A percentile compares a stretch with the other conserved stretches of the same genome.
Conservation (phyloP, 768 basidiomycete species). For the Phlebiopsis gigantea region DNA sequence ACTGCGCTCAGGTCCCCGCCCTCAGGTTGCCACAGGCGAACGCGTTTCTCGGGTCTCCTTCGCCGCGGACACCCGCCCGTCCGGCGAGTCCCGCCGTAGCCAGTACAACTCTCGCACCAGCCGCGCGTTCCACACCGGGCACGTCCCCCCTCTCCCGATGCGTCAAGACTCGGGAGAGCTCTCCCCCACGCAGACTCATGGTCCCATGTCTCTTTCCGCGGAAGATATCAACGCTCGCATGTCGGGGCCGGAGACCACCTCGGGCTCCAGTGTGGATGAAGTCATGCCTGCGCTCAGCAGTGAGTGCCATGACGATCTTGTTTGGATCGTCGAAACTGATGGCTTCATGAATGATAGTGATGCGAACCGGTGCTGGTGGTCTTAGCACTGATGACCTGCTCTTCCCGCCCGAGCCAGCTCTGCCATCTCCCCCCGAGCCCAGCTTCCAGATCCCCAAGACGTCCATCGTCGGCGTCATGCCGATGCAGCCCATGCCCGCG, state of each 20-base stretch:
- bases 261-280: constrained; percentile 44
- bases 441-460: constrained; percentile 21
- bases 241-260: constrained; percentile 26
- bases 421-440: constrained; percentile 31
- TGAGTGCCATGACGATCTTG: constrained; percentile 31
- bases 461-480: constrained; percentile 30
- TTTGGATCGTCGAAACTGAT: background rate
- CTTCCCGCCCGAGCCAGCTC: constrained; percentile 27
- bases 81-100: constrained; percentile 38
- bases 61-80: constrained; percentile 52
- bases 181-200: constrained; percentile 40
- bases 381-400: constrained; percentile 39
- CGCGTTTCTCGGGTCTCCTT: constrained; percentile 64
- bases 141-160: constrained; percentile 37
- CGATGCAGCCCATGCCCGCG: constrained; percentile 38
- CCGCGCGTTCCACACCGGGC: constrained; percentile 36
- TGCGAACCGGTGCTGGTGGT: constrained; percentile 49
- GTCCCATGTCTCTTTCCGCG: constrained; percentile 39
- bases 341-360: constrained; percentile 44
- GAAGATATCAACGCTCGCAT: constrained; percentile 62
- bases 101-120: constrained; percentile 33
- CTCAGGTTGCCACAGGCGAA: constrained; percentile 36
- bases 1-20: constrained; percentile 51
- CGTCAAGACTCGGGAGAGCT: constrained; percentile 28
- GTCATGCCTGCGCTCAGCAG: constrained; percentile 65